A percentile compares a stretch with the other conserved stretches of the same genome.
These are phyloP conservation scores for Mangifera indica DNA, from an alignment of 345 rosid genomes.

Conservation along the genomic window DNA sequence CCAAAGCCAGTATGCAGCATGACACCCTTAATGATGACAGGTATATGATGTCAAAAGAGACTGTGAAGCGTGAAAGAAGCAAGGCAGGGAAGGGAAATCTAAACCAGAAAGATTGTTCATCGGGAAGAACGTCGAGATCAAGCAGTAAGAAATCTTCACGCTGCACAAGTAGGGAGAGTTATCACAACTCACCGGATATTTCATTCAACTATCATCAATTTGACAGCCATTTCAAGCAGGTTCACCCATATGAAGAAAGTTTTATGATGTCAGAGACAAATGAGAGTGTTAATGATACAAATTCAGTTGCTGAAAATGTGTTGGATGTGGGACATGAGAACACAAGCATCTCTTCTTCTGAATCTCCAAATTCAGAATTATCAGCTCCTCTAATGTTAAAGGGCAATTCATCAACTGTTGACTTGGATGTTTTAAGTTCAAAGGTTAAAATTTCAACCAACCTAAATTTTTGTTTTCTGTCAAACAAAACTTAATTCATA, in stretches of 20 bases:
- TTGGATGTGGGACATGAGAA: slow-evolving; percentile 37
- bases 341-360: slow-evolving; percentile 26
- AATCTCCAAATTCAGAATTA: slow-evolving; percentile 33
- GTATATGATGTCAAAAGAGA: slow-evolving; percentile 46
- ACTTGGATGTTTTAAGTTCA: slow-evolving; percentile 30
- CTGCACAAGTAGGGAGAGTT: slow-evolving; percentile 22
- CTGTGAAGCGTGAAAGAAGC: slow-evolving; percentile 44
- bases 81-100: slow-evolving; percentile 43
- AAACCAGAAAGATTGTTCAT: slow-evolving; percentile 37
- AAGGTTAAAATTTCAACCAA: slow-evolving; percentile 30
- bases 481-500: background rate
- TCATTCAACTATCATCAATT: slow-evolving; percentile 28
- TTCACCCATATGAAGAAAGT: slow-evolving; percentile 29
- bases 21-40: slow-evolving; percentile 46
- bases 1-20: slow-evolving; percentile 31
- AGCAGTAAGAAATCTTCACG: slow-evolving; percentile 34
- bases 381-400: slow-evolving; percentile 34
- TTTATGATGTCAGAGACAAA: slow-evolving; percentile 39
- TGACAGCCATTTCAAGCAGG: slow-evolving; percentile 31
- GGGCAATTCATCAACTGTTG: slow-evolving; percentile 33
- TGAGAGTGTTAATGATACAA: slow-evolving; percentile 28
- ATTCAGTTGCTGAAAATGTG: slow-evolving; percentile 40
- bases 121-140: slow-evolving; percentile 44
- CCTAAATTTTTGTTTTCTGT: background rate
- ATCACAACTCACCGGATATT: slow-evolving; percentile 48